These are phyloP conservation scores for Carpinus viminea DNA, from an alignment of 306 rosid genomes.

Conservation along the genomic window DNA sequence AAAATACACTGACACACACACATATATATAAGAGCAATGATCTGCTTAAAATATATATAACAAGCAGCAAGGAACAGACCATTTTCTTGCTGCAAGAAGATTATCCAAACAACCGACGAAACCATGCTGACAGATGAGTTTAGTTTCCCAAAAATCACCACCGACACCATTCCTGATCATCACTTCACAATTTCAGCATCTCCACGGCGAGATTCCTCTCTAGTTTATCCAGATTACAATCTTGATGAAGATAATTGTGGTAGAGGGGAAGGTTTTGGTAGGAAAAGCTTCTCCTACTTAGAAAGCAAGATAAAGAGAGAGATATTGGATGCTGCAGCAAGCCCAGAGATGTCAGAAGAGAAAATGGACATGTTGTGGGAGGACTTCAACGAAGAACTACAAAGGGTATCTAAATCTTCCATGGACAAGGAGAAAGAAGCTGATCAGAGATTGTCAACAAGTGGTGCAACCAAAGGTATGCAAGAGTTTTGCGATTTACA, in stretches of 20 bases:
- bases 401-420: not conserved
- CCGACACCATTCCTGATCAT: not conserved
- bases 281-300: not conserved
- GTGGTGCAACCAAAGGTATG: not conserved
- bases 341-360: not conserved
- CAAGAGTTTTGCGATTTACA: not conserved
- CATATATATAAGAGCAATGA: too few species aligned
- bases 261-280: not conserved
- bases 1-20: too few species aligned
- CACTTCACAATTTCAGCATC: not conserved
- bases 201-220: not conserved
- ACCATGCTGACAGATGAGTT: not conserved
- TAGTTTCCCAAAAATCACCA: not conserved
- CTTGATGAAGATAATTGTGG: not conserved
- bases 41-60: not conserved
- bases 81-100: not conserved
- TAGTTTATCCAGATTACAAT: constrained; percentile 1
- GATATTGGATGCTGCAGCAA: not conserved
- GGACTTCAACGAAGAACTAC: not conserved
- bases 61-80: not conserved
- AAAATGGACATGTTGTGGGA: constrained; percentile 9
- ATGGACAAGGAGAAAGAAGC: not conserved
- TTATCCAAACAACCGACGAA: not conserved
- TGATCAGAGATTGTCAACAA: not conserved
- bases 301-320: not conserved